A percentile compares a stretch with the other conserved stretches of the same genome.
These are phyloP conservation scores for Paramarasmius palmivorus DNA, from an alignment of 1,284 basidiomycete genomes.

Conservation along the genomic window DNA sequence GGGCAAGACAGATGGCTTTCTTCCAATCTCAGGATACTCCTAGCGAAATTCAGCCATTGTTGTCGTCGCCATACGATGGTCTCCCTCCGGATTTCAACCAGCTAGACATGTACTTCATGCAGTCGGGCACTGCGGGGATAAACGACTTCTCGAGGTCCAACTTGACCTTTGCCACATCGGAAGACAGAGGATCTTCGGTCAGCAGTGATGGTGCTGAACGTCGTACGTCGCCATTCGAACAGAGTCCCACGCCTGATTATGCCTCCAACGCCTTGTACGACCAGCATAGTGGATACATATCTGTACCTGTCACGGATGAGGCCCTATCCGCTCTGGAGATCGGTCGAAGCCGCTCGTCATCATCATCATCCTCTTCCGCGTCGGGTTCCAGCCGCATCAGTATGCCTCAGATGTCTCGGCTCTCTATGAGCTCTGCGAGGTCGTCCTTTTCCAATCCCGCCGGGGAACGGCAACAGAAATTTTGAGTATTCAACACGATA, in stretches of 20 bases:
- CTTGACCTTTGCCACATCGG: too few relatives aligned
- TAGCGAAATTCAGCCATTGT: neutral
- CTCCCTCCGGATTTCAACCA: neutral
- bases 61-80: neutral
- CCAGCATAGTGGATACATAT: neutral
- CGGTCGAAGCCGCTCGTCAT: neutral
- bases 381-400: neutral
- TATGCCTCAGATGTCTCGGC: too few relatives aligned
- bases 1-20: neutral
- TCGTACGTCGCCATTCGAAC: too few relatives aligned
- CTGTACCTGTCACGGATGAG: neutral
- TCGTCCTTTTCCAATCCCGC: too few relatives aligned
- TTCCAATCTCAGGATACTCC: neutral
- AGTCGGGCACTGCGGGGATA: neutral
- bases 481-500: too few relatives aligned
- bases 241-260: too few relatives aligned
- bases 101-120: neutral
- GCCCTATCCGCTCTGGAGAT: neutral
- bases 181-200: too few relatives aligned
- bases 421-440: too few relatives aligned
- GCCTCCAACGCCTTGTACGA: too few relatives aligned
- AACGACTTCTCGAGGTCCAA: too few relatives aligned
- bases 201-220: too few relatives aligned
- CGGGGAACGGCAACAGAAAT: too few relatives aligned
- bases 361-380: neutral